phyloP scores from a whole-genome alignment of 164 flowering plant species.

The Umbilicus rupestris region DNA sequence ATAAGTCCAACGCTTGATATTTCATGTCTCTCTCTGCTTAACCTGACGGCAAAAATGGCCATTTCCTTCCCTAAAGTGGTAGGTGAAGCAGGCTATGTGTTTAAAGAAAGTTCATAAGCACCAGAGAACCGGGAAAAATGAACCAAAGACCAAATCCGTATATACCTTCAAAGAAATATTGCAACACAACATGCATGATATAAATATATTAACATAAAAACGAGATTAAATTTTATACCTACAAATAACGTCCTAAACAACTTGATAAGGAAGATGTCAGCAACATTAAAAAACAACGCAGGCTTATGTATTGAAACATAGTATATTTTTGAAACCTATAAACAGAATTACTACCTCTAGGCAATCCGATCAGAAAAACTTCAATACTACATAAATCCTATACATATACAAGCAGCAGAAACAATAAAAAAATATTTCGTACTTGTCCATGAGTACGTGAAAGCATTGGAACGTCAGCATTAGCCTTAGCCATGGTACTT shows the following conservation, averaged over 20 bases:
- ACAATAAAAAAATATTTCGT: background rate
- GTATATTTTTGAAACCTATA: too few species aligned
- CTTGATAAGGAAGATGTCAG: too few species aligned
- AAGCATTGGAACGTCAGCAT: constrained; percentile 76
- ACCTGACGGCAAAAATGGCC: constrained; percentile 65
- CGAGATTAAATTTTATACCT: too few species aligned
- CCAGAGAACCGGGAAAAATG: too few species aligned
- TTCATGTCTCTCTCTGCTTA: constrained; percentile 41
- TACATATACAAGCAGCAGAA: background rate
- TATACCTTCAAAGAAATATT: too few species aligned
- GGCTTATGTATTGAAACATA: too few species aligned
- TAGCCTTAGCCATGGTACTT: constrained; percentile 49
- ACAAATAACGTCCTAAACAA: too few species aligned
- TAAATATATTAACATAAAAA: too few species aligned
- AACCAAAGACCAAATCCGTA: too few species aligned
- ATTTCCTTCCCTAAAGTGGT: constrained; percentile 92
- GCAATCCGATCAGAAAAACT: background rate
- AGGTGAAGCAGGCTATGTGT: constrained; percentile 77
- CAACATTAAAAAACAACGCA: too few species aligned
- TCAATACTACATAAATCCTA: background rate
- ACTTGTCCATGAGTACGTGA: constrained; percentile 99
- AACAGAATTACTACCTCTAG: background rate
- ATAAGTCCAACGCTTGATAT: constrained; percentile 45
- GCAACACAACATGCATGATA: too few species aligned
- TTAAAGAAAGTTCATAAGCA: background rate